Percentiles rank a stretch among this genome's conserved stretches.
Evolutionary conservation across 2,329 filamentous ascomycete genomes (phyloP).

Genomic region (Phoma sp.): DNA sequence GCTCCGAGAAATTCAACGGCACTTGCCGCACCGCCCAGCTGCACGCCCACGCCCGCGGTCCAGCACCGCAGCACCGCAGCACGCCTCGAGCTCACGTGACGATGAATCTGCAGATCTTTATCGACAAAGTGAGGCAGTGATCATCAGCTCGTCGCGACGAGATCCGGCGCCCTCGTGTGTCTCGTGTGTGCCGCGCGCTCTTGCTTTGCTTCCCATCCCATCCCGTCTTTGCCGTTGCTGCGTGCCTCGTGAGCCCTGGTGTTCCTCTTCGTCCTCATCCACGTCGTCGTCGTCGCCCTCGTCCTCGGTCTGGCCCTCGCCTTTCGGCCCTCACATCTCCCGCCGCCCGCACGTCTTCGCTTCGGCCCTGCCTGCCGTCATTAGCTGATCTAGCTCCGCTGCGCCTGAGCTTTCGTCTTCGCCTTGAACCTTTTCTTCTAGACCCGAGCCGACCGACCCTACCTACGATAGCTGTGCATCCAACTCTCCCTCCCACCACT

Average conservation of each 20-base stretch:
- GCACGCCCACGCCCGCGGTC: too few relatives aligned
- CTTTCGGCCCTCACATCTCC: slow-evolving; percentile 9
- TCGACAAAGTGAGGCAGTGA: slow-evolving; percentile 9
- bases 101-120: background rate
- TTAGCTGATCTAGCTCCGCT: slow-evolving; percentile 27
- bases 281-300: too few relatives aligned
- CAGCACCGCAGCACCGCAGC: too few relatives aligned
- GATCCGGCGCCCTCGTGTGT: background rate
- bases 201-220: background rate
- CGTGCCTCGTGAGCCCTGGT: too few relatives aligned
- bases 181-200: slow-evolving; percentile 6
- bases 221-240: background rate
- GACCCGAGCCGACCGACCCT: too few relatives aligned
- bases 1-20: slow-evolving; percentile 28
- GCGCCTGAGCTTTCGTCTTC: slow-evolving; percentile 30
- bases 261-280: too few relatives aligned
- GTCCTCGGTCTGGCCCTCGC: background rate
- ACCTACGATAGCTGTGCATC: slow-evolving; percentile 2
- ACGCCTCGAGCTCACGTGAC: slow-evolving; percentile 2
- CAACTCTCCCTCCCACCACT: slow-evolving; percentile 9
- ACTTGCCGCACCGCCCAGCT: slow-evolving; percentile 17
- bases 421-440: slow-evolving; percentile 34
- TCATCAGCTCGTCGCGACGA: slow-evolving; percentile 8
- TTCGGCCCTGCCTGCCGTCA: slow-evolving; percentile 26
- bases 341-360: slow-evolving; percentile 13